phyloP scores from a whole-genome alignment of 805 yeast species.

The Candida taoyuanica region DNA sequence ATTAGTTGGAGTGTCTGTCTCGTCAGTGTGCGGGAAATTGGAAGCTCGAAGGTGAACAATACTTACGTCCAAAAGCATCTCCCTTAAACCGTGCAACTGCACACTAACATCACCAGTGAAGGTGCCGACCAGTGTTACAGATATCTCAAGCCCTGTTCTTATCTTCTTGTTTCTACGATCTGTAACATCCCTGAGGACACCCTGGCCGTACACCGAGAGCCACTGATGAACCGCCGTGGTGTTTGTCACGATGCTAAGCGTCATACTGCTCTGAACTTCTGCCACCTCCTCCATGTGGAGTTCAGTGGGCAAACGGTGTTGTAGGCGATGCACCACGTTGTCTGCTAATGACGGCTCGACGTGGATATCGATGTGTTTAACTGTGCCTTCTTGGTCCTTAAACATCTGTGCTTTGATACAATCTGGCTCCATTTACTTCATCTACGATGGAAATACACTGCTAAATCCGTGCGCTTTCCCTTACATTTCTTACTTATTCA shows the following conservation, averaged over 20 bases:
- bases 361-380: not conserved
- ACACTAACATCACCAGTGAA: conserved; percentile 8
- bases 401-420: not conserved
- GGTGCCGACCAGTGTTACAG: conserved; percentile 5
- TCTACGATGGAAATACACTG: not conserved
- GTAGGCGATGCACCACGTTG: not conserved
- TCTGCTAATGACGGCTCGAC: not conserved
- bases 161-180: not conserved
- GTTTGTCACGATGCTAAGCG: conserved; percentile 4
- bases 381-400: not conserved
- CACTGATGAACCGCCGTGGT: conserved; percentile 2
- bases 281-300: conserved; percentile 1
- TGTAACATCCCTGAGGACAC: conserved; percentile 1
- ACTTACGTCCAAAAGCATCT: conserved; percentile 2
- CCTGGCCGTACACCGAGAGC: conserved; percentile 8
- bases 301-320: not conserved
- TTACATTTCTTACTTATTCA: not conserved
- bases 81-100: conserved; percentile 1
- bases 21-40: too few species aligned
- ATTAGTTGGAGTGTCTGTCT: not conserved
- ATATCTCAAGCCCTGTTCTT: not conserved
- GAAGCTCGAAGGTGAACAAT: too few species aligned
- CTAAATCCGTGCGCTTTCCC: not conserved
- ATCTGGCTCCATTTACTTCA: not conserved
- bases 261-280: not conserved